Conservation (phyloP, 768 basidiomycete species). For the Mycena sanguinolenta region DNA sequence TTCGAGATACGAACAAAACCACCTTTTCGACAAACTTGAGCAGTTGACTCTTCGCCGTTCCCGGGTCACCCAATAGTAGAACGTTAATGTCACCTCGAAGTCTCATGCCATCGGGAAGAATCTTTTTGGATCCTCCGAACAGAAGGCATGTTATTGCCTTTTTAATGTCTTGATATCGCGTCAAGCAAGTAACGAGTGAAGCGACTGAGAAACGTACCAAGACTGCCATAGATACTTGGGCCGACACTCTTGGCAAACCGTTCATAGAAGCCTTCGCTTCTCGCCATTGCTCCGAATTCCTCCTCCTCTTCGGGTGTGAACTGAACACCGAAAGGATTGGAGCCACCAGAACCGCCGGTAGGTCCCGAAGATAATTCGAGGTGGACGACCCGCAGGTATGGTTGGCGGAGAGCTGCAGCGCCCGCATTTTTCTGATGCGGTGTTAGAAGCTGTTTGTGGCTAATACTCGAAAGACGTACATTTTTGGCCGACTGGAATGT, state of each 20-base stretch:
- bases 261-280: constrained; percentile 92
- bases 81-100: constrained; percentile 98
- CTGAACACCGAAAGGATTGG: constrained; percentile 88
- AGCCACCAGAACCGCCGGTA: constrained; percentile 72
- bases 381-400: constrained; percentile 94
- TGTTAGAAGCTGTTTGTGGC: background rate
- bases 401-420: constrained; percentile 91
- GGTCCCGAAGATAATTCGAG: constrained; percentile 90
- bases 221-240: constrained; percentile 96
- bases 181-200: constrained; percentile 26
- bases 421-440: constrained; percentile 76
- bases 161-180: constrained; percentile 84
- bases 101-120: constrained; percentile 97
- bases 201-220: constrained; percentile 66
- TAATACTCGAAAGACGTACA: constrained; percentile 56
- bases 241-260: constrained; percentile 94
- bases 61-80: constrained; percentile 94
- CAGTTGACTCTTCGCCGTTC: constrained; percentile 97
- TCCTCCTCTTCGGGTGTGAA: constrained; percentile 98
- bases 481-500: constrained; percentile 93
- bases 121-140: constrained; percentile 97
- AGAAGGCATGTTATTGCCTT: constrained; percentile 97
- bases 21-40: constrained; percentile 99
- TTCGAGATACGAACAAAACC: background rate
- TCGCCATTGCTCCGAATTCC: constrained; percentile 92